A percentile compares a stretch with the other conserved stretches of the same genome.
These are phyloP conservation scores for Inga laurina DNA, from an alignment of 306 rosid species.

Conservation along the genomic window DNA sequence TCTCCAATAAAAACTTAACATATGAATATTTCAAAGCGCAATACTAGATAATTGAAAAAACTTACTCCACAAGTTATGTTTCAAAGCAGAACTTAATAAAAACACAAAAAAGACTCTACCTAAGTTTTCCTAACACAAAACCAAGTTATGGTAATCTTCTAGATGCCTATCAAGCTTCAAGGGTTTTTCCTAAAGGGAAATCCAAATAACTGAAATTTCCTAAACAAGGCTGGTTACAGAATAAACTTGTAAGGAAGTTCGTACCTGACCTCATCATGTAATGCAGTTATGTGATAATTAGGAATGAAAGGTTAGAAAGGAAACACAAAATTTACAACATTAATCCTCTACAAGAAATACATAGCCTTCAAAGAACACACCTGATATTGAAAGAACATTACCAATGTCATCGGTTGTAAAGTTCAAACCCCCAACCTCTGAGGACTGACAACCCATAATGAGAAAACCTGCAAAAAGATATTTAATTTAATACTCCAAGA, in stretches of 20 bases:
- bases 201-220: no score
- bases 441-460: slow-evolving; percentile 85
- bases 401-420: slow-evolving; percentile 68
- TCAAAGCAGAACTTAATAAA: not conserved
- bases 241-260: not conserved
- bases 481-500: not conserved
- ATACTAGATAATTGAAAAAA: not conserved
- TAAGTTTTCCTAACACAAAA: no score
- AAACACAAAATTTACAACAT: slow-evolving; percentile 2
- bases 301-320: not conserved
- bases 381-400: slow-evolving; percentile 68
- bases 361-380: slow-evolving; percentile 32
- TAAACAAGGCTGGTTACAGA: not conserved
- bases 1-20: not conserved
- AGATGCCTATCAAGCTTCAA: no score
- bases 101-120: no score
- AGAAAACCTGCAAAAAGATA: slow-evolving; percentile 58
- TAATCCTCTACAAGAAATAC: not conserved
- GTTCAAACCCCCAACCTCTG: slow-evolving; percentile 62
- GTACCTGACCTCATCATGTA: not conserved
- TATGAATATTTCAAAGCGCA: not conserved
- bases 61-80: not conserved
- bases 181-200: no score
- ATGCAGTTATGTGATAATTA: not conserved
- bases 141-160: no score